These are phyloP conservation scores for Leccinum subtestaceum DNA, from an alignment of 768 basidiomycete species.

Conservation along the genomic window DNA sequence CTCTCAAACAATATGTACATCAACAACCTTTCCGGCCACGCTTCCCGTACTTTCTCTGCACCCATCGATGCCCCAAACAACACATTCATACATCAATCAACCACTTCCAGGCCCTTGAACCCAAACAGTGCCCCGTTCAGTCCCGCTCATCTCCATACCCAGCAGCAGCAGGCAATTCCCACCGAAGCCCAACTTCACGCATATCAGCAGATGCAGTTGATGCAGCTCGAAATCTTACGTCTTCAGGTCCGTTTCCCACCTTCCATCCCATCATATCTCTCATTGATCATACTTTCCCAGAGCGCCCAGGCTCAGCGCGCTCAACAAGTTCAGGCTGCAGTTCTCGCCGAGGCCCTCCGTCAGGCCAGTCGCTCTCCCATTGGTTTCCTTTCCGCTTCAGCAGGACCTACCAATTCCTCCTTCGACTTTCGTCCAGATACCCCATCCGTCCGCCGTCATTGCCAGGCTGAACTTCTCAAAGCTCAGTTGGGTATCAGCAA, in stretches of 20 bases:
- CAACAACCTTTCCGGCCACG: slow-evolving; percentile 33
- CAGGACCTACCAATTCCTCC: slow-evolving; percentile 60
- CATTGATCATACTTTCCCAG: slow-evolving; percentile 35
- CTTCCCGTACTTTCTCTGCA: slow-evolving; percentile 61
- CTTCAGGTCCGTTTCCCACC: slow-evolving; percentile 57
- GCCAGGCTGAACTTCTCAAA: slow-evolving; percentile 64
- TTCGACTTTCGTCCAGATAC: slow-evolving; percentile 65
- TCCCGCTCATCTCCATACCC: slow-evolving; percentile 38
- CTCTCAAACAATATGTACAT: slow-evolving; percentile 51
- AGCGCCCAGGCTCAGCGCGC: slow-evolving; percentile 60
- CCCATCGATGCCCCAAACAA: slow-evolving; percentile 68
- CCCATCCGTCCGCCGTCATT: slow-evolving; percentile 63
- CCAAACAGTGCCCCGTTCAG: slow-evolving; percentile 48
- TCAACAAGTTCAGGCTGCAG: slow-evolving; percentile 66
- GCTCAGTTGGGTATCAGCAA: slow-evolving; percentile 50
- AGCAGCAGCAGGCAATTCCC: slow-evolving; percentile 32
- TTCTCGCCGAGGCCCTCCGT: slow-evolving; percentile 56
- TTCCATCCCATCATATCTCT: neutral
- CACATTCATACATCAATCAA: slow-evolving; percentile 64
- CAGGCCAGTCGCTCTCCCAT: slow-evolving; percentile 40
- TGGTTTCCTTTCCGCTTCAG: slow-evolving; percentile 56
- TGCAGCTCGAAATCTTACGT: slow-evolving; percentile 79
- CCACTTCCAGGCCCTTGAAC: slow-evolving; percentile 51
- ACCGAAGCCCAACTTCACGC: slow-evolving; percentile 55
- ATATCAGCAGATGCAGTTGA: slow-evolving; percentile 73